Evolutionary conservation across 192 early-diverging fungal genomes (phyloP).

Genomic region (Backusella morwellensis): DNA sequence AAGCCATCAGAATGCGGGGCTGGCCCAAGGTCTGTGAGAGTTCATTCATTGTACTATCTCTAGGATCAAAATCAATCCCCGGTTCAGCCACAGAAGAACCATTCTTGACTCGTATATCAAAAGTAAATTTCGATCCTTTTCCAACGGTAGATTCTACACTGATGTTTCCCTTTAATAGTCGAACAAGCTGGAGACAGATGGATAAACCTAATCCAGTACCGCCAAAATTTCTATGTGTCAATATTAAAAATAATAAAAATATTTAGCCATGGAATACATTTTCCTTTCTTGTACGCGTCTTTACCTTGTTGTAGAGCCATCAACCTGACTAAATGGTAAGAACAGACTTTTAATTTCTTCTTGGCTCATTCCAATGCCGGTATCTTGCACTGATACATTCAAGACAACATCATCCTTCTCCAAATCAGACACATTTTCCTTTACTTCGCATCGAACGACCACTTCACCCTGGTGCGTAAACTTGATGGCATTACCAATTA

Average conservation of each 20-base stretch:
- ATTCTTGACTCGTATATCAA: slow-evolving; percentile 16
- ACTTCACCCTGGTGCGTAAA: slow-evolving; percentile 56
- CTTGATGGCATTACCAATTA: slow-evolving; percentile 77
- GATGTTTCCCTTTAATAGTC: slow-evolving; percentile 42
- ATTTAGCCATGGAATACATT: neutral
- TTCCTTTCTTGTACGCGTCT: slow-evolving; percentile 28
- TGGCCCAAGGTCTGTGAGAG: slow-evolving; percentile 15
- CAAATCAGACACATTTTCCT: slow-evolving; percentile 16
- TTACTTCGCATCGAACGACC: slow-evolving; percentile 38
- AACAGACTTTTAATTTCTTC: slow-evolving; percentile 48
- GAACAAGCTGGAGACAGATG: slow-evolving; percentile 46
- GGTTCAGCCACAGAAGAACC: neutral
- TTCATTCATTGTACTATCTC: slow-evolving; percentile 2
- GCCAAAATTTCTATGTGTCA: slow-evolving; percentile 28
- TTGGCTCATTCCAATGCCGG: slow-evolving; percentile 46
- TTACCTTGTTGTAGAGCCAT: slow-evolving; percentile 59
- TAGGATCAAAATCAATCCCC: neutral
- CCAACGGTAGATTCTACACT: slow-evolving; percentile 39
- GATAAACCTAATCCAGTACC: slow-evolving; percentile 48
- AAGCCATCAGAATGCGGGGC: slow-evolving; percentile 23
- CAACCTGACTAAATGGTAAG: slow-evolving; percentile 61
- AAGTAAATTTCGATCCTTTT: slow-evolving; percentile 41
- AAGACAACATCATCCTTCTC: slow-evolving; percentile 32
- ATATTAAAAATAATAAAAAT: neutral
- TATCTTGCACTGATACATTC: slow-evolving; percentile 42